Percentiles rank a stretch among this genome's conserved stretches.
Evolutionary conservation across 208 protist genomes (phyloP).

Genomic region (Jaenimonas drosophilae): DNA sequence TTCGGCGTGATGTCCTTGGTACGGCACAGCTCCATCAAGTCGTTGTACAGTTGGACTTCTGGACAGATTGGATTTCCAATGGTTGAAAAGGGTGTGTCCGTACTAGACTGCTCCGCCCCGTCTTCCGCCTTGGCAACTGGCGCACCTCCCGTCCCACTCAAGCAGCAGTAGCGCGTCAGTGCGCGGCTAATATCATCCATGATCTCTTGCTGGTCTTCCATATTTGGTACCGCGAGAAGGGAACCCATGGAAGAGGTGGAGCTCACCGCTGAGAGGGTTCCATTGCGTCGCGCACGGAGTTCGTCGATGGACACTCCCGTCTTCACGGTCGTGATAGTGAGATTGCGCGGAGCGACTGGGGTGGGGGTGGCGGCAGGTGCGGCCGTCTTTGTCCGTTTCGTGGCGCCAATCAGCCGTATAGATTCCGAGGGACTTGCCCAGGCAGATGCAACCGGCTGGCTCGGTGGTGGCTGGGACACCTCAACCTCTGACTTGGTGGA

Average conservation of each 20-base stretch:
- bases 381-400: constrained; percentile 14
- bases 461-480: too few species aligned
- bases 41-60: constrained; percentile 28
- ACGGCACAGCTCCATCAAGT: constrained; percentile 25
- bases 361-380: constrained; percentile 6
- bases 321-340: constrained; percentile 29
- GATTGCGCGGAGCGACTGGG: not conserved
- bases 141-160: too few species aligned
- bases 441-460: too few species aligned
- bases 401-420: constrained; percentile 9
- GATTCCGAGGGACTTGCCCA: too few species aligned
- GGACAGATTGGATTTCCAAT: too few species aligned
- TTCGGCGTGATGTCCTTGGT: constrained; percentile 19
- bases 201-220: constrained; percentile 17
- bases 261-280: too few species aligned
- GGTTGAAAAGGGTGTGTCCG: too few species aligned
- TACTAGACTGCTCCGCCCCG: constrained; percentile 9
- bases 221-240: too few species aligned
- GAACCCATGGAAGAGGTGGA: too few species aligned
- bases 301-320: constrained; percentile 19
- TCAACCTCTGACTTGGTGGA: too few species aligned
- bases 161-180: constrained; percentile 40
- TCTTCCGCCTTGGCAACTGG: constrained; percentile 6
- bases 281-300: constrained; percentile 31
- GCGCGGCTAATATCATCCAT: constrained; percentile 42